Evolutionary conservation across 2,329 filamentous ascomycete species (phyloP).

Genomic region (Exserohilum rostratum): DNA sequence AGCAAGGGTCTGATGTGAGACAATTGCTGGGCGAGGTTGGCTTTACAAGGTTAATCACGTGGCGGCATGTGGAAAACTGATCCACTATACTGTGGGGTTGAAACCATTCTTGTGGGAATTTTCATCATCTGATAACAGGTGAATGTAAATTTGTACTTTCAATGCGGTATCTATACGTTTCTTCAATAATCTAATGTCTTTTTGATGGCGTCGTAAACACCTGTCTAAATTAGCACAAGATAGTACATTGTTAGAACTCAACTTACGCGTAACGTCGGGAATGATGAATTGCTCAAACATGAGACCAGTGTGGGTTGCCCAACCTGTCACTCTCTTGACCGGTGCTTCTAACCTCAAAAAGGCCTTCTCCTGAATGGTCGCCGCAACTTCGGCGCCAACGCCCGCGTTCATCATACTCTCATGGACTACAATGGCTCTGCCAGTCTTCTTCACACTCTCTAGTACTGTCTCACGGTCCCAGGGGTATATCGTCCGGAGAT

Average conservation of each 20-base stretch:
- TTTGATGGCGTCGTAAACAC: constrained; percentile 58
- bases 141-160: not conserved
- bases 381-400: constrained; percentile 86
- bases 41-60: no score
- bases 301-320: constrained; percentile 82
- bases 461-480: constrained; percentile 87
- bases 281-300: constrained; percentile 74
- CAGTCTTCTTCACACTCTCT: constrained; percentile 84
- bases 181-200: constrained; percentile 53
- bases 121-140: no score
- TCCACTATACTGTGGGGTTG: no score
- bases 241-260: constrained; percentile 10
- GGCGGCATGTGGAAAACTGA: no score
- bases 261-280: constrained; percentile 86
- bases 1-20: no score
- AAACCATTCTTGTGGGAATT: no score
- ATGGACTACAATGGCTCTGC: constrained; percentile 84
- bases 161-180: not conserved
- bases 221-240: constrained; percentile 31
- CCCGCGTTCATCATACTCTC: constrained; percentile 92
- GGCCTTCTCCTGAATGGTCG: constrained; percentile 84
- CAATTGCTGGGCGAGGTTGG: no score
- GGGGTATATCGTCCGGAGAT: constrained; percentile 85
- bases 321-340: constrained; percentile 84
- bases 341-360: constrained; percentile 86